Conservation (phyloP, 1,284 basidiomycete species). For the Leccinum fuscescens region DNA sequence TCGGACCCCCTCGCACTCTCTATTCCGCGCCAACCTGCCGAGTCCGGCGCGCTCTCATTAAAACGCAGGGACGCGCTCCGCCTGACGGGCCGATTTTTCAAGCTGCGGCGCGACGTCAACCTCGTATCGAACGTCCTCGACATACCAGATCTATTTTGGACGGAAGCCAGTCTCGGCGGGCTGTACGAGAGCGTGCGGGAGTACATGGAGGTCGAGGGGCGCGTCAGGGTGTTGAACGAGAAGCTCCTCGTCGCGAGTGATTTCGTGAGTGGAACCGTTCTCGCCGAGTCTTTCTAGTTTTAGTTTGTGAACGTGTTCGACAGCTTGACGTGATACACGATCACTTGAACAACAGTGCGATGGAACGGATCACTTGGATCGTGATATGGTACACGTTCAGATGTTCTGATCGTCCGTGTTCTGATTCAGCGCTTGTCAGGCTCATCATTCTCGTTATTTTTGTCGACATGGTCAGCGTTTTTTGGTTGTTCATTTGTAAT, state of each 20-base stretch:
- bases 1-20: slow-evolving; percentile 74
- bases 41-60: slow-evolving; percentile 75
- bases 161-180: slow-evolving; percentile 85
- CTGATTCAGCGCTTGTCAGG: slow-evolving; percentile 38
- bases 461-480: slow-evolving; percentile 65
- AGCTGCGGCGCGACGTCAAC: slow-evolving; percentile 87
- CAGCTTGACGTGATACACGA: slow-evolving; percentile 92
- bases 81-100: slow-evolving; percentile 87
- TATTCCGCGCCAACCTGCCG: slow-evolving; percentile 85
- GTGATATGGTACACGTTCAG: slow-evolving; percentile 72
- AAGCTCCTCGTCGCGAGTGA: slow-evolving; percentile 86
- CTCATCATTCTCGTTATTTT: slow-evolving; percentile 87
- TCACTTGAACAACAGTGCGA: slow-evolving; percentile 87
- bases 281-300: neutral
- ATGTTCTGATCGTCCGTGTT: neutral
- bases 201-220: slow-evolving; percentile 88
- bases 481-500: neutral
- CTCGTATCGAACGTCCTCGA: slow-evolving; percentile 92
- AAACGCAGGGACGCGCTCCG: slow-evolving; percentile 82
- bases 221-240: slow-evolving; percentile 89
- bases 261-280: slow-evolving; percentile 56
- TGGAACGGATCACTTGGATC: slow-evolving; percentile 94
- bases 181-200: slow-evolving; percentile 92
- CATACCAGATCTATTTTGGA: slow-evolving; percentile 94
- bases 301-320: slow-evolving; percentile 1